A percentile compares a stretch with the other conserved stretches of the same genome.
Conservation (phyloP, 768 basidiomycete species). For the Rhodotorula kratochvilovae region DNA sequence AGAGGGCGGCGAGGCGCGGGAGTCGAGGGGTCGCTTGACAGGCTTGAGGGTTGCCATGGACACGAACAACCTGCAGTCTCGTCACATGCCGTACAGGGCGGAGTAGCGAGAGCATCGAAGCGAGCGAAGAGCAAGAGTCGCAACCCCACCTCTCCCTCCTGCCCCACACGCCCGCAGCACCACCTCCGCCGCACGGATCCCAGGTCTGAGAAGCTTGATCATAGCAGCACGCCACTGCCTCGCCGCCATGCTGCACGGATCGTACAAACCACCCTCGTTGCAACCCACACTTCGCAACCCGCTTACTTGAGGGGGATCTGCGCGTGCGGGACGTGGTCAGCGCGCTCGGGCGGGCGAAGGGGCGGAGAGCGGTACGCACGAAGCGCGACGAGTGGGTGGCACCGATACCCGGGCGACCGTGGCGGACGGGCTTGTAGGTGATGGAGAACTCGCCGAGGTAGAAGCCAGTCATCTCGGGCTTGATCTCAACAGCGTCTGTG, state of each 20-base stretch:
- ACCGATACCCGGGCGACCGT: slow-evolving; percentile 98
- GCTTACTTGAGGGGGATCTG: slow-evolving; percentile 17
- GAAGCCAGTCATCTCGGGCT: slow-evolving; percentile 99
- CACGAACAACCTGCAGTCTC: too few relatives aligned
- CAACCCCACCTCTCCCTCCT: too few relatives aligned
- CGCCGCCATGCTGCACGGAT: not conserved
- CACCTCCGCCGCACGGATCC: not conserved
- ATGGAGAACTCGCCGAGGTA: slow-evolving; percentile 79
- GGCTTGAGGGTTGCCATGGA: too few relatives aligned
- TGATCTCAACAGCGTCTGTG: slow-evolving; percentile 79
- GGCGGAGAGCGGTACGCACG: slow-evolving; percentile 57
- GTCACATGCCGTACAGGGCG: too few relatives aligned
- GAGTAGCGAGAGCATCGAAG: too few relatives aligned
- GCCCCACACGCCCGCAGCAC: too few relatives aligned
- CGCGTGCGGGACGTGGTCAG: not conserved
- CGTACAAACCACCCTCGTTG: slow-evolving; percentile 1
- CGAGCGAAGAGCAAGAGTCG: too few relatives aligned
- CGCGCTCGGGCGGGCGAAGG: not conserved
- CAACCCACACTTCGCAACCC: not conserved
- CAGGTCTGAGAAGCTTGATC: not conserved
- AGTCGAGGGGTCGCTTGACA: too few relatives aligned
- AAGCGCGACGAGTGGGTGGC: slow-evolving; percentile 74
- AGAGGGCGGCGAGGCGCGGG: too few relatives aligned
- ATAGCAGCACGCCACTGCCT: not conserved
- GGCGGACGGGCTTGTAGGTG: slow-evolving; percentile 77